Evolutionary conservation across 805 yeast species (phyloP).

Genomic region (Geotrichum ghanense): DNA sequence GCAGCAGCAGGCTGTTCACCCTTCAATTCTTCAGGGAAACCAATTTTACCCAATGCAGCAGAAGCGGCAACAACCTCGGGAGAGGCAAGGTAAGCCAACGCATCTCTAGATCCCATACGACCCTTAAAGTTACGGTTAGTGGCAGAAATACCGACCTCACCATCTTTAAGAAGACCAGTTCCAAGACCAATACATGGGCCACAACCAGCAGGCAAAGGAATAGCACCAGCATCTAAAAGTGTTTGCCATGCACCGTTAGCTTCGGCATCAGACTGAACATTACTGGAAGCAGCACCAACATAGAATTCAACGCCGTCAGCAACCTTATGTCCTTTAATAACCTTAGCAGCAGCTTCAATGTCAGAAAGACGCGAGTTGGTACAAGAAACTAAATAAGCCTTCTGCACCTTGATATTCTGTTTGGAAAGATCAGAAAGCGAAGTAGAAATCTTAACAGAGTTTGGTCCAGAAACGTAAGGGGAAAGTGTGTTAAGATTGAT

Average conservation of each 20-base stretch:
- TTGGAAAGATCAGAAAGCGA: slow-evolving; percentile 64
- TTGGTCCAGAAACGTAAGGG: slow-evolving; percentile 92
- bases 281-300: slow-evolving; percentile 93
- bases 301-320: slow-evolving; percentile 90
- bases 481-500: slow-evolving; percentile 72
- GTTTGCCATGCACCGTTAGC: slow-evolving; percentile 85
- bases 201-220: slow-evolving; percentile 94
- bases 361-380: slow-evolving; percentile 92
- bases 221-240: slow-evolving; percentile 85
- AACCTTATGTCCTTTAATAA: slow-evolving; percentile 69
- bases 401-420: slow-evolving; percentile 68
- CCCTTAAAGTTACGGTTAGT: slow-evolving; percentile 98
- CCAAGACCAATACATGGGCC: slow-evolving; percentile 99
- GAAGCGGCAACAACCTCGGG: slow-evolving; percentile 99
- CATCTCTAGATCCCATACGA: slow-evolving; percentile 97
- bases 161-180: slow-evolving; percentile 82
- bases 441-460: slow-evolving; percentile 85
- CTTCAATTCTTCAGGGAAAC: slow-evolving; percentile 75
- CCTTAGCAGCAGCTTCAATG: slow-evolving; percentile 86
- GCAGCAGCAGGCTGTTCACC: slow-evolving; percentile 43
- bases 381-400: slow-evolving; percentile 96
- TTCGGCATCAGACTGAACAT: slow-evolving; percentile 89
- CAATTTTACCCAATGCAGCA: slow-evolving; percentile 90
- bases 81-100: slow-evolving; percentile 88
- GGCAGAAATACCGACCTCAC: slow-evolving; percentile 97